Evolutionary conservation across 164 flowering plant species (phyloP).

Genomic region (Litsea cubeba): DNA sequence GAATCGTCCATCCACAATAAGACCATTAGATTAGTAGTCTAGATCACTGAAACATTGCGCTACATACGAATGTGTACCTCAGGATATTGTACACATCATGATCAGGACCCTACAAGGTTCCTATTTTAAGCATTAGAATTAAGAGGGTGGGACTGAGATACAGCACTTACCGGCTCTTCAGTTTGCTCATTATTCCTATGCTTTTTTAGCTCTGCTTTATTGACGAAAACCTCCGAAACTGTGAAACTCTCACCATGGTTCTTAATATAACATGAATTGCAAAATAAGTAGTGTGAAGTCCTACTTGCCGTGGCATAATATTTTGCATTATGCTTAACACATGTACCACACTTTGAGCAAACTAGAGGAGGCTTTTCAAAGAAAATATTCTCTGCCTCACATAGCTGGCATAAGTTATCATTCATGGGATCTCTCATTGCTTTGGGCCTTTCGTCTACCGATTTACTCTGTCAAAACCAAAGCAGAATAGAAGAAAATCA

Average conservation of each 20-base stretch:
- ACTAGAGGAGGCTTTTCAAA: constrained; percentile 19
- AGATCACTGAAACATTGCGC: neutral
- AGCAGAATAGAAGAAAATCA: neutral
- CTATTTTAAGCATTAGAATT: neutral
- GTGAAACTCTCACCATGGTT: constrained; percentile 1
- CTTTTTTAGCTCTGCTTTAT: constrained; percentile 10
- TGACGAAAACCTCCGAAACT: constrained; percentile 9
- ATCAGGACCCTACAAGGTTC: neutral
- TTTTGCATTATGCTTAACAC: constrained; percentile 14
- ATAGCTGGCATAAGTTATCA: constrained; percentile 19
- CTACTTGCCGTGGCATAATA: constrained; percentile 8
- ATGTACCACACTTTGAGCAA: constrained; percentile 14
- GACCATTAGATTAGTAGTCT: neutral
- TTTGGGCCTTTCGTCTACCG: constrained; percentile 7
- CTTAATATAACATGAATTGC: constrained; percentile 19
- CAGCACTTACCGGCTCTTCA: constrained; percentile 15
- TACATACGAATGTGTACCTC: neutral
- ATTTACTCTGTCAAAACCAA: constrained; percentile 10
- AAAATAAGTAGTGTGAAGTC: constrained; percentile 6
- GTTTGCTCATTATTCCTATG: constrained; percentile 16
- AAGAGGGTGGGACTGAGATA: neutral
- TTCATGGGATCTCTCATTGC: constrained; percentile 6
- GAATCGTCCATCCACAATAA: neutral
- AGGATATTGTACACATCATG: neutral
- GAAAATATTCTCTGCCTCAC: constrained; percentile 13